Evolutionary conservation across 768 basidiomycete species (phyloP).

Genomic region (Calocybe gangraenosa): DNA sequence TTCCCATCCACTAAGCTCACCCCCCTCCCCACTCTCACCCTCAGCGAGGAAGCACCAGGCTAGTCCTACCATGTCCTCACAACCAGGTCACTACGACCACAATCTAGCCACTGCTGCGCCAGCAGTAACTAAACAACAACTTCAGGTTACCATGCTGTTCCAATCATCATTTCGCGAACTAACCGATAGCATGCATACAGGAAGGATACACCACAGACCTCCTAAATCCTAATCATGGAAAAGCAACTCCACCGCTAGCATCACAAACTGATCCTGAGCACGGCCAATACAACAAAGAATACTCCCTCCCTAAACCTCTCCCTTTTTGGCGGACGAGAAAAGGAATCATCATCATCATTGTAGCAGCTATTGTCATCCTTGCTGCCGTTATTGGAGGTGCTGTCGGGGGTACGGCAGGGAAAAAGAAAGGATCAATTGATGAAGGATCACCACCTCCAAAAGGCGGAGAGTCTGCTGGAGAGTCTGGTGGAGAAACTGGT

Average conservation of each 20-base stretch:
- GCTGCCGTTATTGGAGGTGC: conserved; percentile 55
- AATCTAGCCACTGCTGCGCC: conserved; percentile 31
- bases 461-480: no score
- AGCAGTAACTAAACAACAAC: conserved; percentile 32
- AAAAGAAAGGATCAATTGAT: conserved; percentile 6
- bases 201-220: conserved; percentile 54
- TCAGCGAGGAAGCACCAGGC: conserved; percentile 15
- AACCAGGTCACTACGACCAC: conserved; percentile 30
- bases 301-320: conserved; percentile 10
- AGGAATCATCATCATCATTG: conserved; percentile 34
- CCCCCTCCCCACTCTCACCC: conserved; percentile 3
- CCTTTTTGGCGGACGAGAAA: conserved; percentile 50
- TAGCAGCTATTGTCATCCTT: conserved; percentile 37
- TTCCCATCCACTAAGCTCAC: conserved; percentile 2
- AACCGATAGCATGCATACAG: conserved; percentile 30
- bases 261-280: conserved; percentile 20
- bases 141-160: conserved; percentile 26
- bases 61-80: conserved; percentile 13
- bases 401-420: conserved; percentile 41
- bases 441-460: no score
- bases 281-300: conserved; percentile 18
- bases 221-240: conserved; percentile 21
- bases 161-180: no score
- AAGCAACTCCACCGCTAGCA: conserved; percentile 12
- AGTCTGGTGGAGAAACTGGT: no score